These are phyloP conservation scores for Lyophyllum shimeji DNA, from an alignment of 768 basidiomycete species.

Conservation along the genomic window DNA sequence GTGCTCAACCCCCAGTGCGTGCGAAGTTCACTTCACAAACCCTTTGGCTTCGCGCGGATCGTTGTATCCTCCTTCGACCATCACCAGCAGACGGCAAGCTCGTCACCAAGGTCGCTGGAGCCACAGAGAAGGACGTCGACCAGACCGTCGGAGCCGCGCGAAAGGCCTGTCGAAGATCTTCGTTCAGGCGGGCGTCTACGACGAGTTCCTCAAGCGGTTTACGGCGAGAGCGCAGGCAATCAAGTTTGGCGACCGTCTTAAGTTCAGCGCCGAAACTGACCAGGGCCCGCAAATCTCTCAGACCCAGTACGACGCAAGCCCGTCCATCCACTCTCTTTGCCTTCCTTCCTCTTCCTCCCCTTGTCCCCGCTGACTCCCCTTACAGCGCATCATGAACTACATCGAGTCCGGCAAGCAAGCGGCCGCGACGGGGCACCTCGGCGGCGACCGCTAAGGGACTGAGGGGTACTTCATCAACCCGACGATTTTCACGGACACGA, in stretches of 20 bases:
- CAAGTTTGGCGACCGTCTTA: conserved; percentile 76
- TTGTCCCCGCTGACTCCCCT: no score
- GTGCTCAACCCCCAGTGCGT: conserved; percentile 54
- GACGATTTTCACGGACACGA: conserved; percentile 66
- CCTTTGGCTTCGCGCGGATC: no score
- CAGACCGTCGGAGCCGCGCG: conserved; percentile 68
- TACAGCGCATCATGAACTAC: conserved; percentile 68
- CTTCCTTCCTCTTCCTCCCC: neutral
- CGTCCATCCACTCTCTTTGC: neutral
- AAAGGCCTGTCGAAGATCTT: conserved; percentile 48
- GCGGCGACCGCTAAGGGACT: conserved; percentile 52
- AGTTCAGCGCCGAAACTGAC: conserved; percentile 52
- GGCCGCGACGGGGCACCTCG: conserved; percentile 62
- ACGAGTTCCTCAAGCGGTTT: conserved; percentile 71
- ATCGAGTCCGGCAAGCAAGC: conserved; percentile 51
- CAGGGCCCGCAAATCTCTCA: conserved; percentile 86
- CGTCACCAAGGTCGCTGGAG: conserved; percentile 58
- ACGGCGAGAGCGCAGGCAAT: conserved; percentile 50
- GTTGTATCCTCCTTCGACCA: no score
- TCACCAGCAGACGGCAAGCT: conserved; percentile 72
- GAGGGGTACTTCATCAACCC: conserved; percentile 64
- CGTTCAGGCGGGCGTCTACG: conserved; percentile 80
- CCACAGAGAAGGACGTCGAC: conserved; percentile 70
- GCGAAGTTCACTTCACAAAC: no score
- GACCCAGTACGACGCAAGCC: no score